phyloP scores from a whole-genome alignment of 2,329 filamentous ascomycete species.

The Calonectria henricotiae region DNA sequence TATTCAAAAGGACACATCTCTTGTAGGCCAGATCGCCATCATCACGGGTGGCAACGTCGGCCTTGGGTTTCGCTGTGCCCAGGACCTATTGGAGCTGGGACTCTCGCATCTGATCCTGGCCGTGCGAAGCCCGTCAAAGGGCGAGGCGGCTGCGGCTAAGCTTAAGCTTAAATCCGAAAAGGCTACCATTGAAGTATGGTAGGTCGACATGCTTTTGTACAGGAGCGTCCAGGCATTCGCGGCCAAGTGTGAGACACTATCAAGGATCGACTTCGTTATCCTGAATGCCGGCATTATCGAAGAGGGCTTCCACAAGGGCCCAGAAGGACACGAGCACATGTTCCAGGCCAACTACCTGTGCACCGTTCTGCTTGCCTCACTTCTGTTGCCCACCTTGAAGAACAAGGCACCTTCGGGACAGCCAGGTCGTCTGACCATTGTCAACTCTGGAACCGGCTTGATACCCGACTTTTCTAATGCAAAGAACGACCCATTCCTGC shows the following conservation, averaged over 20 bases:
- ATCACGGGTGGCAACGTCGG: conserved; percentile 68
- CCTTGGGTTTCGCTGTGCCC: conserved; percentile 64
- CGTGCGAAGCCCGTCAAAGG: conserved; percentile 63
- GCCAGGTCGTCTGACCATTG: conserved; percentile 53
- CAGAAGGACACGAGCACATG: conserved; percentile 60
- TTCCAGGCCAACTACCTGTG: conserved; percentile 63
- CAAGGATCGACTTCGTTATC: conserved; percentile 63
- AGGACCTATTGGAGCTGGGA: conserved; percentile 59
- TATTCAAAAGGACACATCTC: conserved; percentile 45
- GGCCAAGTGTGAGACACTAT: conserved; percentile 54
- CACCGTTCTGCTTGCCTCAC: conserved; percentile 55
- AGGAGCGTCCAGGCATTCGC: conserved; percentile 64
- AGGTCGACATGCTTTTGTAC: conserved; percentile 66
- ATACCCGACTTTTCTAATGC: conserved; percentile 49
- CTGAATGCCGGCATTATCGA: conserved; percentile 64
- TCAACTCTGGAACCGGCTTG: conserved; percentile 53
- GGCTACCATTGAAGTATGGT: conserved; percentile 65
- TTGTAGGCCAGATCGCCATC: conserved; percentile 62
- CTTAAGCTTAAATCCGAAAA: conserved; percentile 45
- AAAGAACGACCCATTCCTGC: conserved; percentile 47
- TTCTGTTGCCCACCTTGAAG: conserved; percentile 57
- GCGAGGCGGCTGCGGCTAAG: conserved; percentile 58
- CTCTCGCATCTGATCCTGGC: conserved; percentile 65
- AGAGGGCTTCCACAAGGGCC: conserved; percentile 43
- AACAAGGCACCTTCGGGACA: conserved; percentile 43